Conservation (phyloP, 2,329 filamentous ascomycete species). For the Atkinsonella texensis region DNA sequence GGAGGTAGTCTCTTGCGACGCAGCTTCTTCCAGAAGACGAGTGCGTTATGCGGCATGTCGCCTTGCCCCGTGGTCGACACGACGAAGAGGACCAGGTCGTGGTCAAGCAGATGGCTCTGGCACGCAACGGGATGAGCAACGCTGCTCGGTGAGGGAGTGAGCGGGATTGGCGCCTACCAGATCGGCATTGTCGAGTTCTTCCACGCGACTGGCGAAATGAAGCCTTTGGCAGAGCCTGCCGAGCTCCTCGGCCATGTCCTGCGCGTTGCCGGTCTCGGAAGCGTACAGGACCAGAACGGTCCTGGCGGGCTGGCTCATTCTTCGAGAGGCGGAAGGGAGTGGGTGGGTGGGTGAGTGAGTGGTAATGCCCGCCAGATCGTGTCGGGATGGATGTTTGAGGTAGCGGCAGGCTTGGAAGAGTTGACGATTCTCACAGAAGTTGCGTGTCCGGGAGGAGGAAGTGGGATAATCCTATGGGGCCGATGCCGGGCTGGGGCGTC, state of each 20-base stretch:
- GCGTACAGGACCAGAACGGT: conserved; percentile 69
- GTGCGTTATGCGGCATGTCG: conserved; percentile 76
- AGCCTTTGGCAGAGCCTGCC: conserved; percentile 63
- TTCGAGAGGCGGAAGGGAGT: background rate
- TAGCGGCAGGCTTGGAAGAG: too few relatives aligned
- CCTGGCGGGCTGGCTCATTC: conserved; percentile 22
- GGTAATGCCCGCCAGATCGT: too few relatives aligned
- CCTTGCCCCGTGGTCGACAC: conserved; percentile 92
- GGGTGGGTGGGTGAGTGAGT: too few relatives aligned
- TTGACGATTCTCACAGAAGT: too few relatives aligned
- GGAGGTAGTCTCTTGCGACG: conserved; percentile 65
- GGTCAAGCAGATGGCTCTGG: conserved; percentile 38
- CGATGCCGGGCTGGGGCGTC: conserved; percentile 6
- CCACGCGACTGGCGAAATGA: conserved; percentile 63
- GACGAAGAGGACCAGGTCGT: conserved; percentile 60
- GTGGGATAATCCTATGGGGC: background rate
- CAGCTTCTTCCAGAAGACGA: conserved; percentile 73
- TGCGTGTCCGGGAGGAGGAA: background rate
- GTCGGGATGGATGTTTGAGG: too few relatives aligned
- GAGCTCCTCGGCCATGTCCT: conserved; percentile 82
- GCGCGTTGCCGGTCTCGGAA: conserved; percentile 88
- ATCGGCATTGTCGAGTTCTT: conserved; percentile 64
- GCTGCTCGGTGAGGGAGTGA: too few relatives aligned
- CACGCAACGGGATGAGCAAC: conserved; percentile 2
- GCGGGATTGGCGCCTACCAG: conserved; percentile 43